Conservation (phyloP, 495 filamentous ascomycete genomes). For the Rhizodiscina lignyota region DNA sequence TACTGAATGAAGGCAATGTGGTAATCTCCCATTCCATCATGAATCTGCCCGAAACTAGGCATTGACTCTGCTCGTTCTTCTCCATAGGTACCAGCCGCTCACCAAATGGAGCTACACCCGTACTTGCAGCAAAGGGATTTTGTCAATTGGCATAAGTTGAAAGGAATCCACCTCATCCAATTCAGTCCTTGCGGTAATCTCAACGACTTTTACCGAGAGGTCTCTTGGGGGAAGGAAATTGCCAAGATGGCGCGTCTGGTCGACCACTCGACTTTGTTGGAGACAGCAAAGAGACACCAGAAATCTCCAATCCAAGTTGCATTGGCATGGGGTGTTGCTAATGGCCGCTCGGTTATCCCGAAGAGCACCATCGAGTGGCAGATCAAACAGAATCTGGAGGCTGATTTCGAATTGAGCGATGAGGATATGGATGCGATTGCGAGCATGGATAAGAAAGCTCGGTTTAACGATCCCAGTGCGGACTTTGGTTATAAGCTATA, state of each 20-base stretch:
- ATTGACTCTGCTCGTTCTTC: background rate
- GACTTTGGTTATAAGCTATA: conserved; percentile 44
- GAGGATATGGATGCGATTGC: conserved; percentile 38
- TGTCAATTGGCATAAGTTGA: conserved; percentile 32
- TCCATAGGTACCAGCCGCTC: conserved; percentile 32
- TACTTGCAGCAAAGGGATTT: conserved; percentile 46
- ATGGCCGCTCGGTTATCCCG: conserved; percentile 47
- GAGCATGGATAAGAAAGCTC: conserved; percentile 34
- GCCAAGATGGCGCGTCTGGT: conserved; percentile 42
- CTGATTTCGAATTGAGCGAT: conserved; percentile 37
- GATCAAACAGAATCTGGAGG: conserved; percentile 39
- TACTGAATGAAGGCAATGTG: conserved; percentile 42
- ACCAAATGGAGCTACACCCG: conserved; percentile 51
- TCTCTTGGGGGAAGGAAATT: conserved; percentile 21
- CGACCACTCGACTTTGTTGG: conserved; percentile 40
- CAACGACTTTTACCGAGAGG: conserved; percentile 41
- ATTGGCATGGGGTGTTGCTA: conserved; percentile 48
- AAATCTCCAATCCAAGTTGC: conserved; percentile 46
- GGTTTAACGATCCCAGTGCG: conserved; percentile 41
- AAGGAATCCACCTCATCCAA: conserved; percentile 44
- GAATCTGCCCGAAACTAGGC: background rate
- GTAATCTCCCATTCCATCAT: conserved; percentile 12
- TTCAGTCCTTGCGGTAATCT: conserved; percentile 60
- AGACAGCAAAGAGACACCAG: conserved; percentile 44
- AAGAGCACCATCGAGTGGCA: conserved; percentile 36